A percentile compares a stretch with the other conserved stretches of the same genome.
Evolutionary conservation across 108 stramenopile species (phyloP).

Genomic region (Heterococcus sp.): DNA sequence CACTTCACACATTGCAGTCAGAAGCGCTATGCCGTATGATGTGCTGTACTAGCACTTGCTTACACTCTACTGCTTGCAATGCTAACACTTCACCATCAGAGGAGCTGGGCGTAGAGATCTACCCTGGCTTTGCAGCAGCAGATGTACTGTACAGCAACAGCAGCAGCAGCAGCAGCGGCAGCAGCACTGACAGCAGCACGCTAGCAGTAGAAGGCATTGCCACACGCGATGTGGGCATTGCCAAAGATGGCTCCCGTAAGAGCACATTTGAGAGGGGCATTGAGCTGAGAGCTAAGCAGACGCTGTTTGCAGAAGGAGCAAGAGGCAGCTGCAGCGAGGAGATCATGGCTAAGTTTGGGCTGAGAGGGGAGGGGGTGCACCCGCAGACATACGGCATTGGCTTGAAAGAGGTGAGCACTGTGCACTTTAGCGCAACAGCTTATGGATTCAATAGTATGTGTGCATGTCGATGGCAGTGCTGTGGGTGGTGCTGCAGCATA

Average conservation of each 20-base stretch:
- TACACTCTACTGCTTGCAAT: too few relatives aligned
- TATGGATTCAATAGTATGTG: too few relatives aligned
- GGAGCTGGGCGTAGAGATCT: conserved; percentile 94
- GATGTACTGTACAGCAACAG: conserved; percentile 78
- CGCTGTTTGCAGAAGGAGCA: conserved; percentile 95
- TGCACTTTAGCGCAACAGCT: too few relatives aligned
- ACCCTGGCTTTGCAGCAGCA: conserved; percentile 91
- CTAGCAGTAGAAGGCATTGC: conserved; percentile 69
- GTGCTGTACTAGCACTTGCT: too few relatives aligned
- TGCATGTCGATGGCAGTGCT: too few relatives aligned
- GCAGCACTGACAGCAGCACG: neutral
- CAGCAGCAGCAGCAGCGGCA: neutral
- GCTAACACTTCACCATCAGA: too few relatives aligned
- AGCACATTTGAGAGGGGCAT: conserved; percentile 92
- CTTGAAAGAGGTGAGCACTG: conserved; percentile 98
- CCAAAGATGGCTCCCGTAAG: conserved; percentile 81
- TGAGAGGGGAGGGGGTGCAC: conserved; percentile 70
- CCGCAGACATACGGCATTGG: conserved; percentile 95
- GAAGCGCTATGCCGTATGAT: too few relatives aligned
- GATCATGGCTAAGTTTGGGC: conserved; percentile 78
- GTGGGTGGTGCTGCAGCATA: too few relatives aligned
- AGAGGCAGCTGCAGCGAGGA: conserved; percentile 87
- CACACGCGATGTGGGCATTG: conserved; percentile 93
- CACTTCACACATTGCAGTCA: too few relatives aligned
- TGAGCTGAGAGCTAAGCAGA: conserved; percentile 90